Evolutionary conservation across 352 stramenopile genomes (phyloP).

Genomic region (Phytophthora crassamura): DNA sequence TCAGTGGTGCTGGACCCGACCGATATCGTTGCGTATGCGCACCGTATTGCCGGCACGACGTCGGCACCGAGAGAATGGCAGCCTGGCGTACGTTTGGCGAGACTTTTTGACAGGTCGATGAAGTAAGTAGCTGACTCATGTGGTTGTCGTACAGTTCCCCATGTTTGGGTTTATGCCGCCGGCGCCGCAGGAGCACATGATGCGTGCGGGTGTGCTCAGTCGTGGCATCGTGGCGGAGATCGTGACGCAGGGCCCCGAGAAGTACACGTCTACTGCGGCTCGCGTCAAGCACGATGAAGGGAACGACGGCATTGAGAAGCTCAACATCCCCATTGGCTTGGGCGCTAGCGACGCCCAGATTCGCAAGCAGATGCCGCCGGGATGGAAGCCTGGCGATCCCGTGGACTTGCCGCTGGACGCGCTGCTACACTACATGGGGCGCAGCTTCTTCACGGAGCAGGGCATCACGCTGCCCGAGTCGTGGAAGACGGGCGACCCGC

Average conservation of each 20-base stretch:
- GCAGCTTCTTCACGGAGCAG: slow-evolving; percentile 78
- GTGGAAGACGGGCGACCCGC: slow-evolving; percentile 73
- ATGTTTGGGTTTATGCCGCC: slow-evolving; percentile 90
- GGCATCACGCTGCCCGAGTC: slow-evolving; percentile 71
- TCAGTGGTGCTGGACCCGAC: slow-evolving; percentile 69
- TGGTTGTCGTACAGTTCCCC: slow-evolving; percentile 54
- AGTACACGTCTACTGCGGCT: slow-evolving; percentile 64
- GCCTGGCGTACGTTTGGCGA: slow-evolving; percentile 57
- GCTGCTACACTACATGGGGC: slow-evolving; percentile 81
- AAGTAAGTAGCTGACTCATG: background rate
- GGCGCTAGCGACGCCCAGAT: slow-evolving; percentile 77
- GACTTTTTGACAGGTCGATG: background rate
- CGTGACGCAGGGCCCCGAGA: slow-evolving; percentile 72
- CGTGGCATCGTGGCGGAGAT: slow-evolving; percentile 82
- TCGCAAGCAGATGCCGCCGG: slow-evolving; percentile 75
- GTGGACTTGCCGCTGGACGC: slow-evolving; percentile 83
- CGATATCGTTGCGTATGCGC: slow-evolving; percentile 81
- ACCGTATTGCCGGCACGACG: slow-evolving; percentile 82
- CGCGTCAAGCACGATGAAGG: slow-evolving; percentile 41
- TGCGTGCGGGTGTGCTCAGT: slow-evolving; percentile 83
- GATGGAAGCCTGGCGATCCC: slow-evolving; percentile 82
- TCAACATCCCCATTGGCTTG: slow-evolving; percentile 72
- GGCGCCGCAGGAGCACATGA: slow-evolving; percentile 87
- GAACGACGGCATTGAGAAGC: slow-evolving; percentile 39
- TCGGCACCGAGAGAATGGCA: slow-evolving; percentile 78